Conservation (phyloP, 1,284 basidiomycete species). For the Sanghuangporus sanghuang region DNA sequence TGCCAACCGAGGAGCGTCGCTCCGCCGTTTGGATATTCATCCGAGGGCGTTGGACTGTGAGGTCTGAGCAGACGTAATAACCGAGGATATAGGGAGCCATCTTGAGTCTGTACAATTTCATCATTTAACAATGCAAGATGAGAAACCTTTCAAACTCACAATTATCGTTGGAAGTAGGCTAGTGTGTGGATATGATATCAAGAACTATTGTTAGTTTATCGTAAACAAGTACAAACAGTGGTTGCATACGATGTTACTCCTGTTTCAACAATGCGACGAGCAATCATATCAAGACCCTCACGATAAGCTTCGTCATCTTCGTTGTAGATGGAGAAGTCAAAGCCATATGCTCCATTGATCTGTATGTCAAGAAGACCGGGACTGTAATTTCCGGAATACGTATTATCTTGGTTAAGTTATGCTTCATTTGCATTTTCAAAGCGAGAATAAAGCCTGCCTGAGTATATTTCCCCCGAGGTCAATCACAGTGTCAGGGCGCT, state of each 20-base stretch:
- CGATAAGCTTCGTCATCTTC: constrained; percentile 64
- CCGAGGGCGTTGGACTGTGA: constrained; percentile 47
- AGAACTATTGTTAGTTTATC: neutral
- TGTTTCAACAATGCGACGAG: constrained; percentile 76
- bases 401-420: constrained; percentile 2
- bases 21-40: constrained; percentile 3
- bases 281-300: constrained; percentile 65
- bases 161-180: constrained; percentile 77
- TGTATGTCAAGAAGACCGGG: constrained; percentile 79
- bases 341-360: constrained; percentile 85
- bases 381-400: constrained; percentile 29
- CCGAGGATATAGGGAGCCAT: constrained; percentile 64
- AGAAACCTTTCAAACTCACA: constrained; percentile 37
- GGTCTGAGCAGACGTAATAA: constrained; percentile 60
- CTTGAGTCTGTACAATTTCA: constrained; percentile 54
- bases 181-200: neutral
- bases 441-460: constrained; percentile 36
- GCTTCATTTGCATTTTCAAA: neutral
- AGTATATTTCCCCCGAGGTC: constrained; percentile 71
- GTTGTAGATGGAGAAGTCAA: constrained; percentile 83
- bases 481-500: constrained; percentile 57
- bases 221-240: neutral
- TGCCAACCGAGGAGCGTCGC: constrained; percentile 84
- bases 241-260: constrained; percentile 79
- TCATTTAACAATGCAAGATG: constrained; percentile 1